Percentiles rank a stretch among this genome's conserved stretches.
Evolutionary conservation across 1,284 basidiomycete genomes (phyloP).

Genomic region (Rhodotorula sp.): DNA sequence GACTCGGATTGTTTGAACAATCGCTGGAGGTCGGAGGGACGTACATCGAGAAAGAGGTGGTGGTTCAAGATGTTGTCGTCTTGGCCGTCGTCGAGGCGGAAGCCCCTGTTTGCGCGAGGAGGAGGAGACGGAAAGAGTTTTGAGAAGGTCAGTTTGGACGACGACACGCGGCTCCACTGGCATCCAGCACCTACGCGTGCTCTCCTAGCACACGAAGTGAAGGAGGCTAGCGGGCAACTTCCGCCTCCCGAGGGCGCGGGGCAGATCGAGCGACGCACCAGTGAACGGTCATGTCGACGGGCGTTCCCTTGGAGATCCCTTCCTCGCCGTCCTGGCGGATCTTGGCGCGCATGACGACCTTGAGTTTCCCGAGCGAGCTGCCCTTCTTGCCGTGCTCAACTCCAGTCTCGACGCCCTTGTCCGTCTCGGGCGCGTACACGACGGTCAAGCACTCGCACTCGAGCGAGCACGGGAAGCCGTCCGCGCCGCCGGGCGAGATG

Average conservation of each 20-base stretch:
- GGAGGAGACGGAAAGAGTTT: too few species aligned
- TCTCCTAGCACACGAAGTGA: too few species aligned
- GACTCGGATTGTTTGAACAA: too few species aligned
- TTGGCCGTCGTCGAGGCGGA: constrained; percentile 29
- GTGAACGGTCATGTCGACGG: constrained; percentile 38
- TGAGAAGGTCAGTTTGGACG: background rate
- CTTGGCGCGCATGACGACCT: constrained; percentile 34
- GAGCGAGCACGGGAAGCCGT: constrained; percentile 36
- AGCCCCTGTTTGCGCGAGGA: constrained; percentile 18
- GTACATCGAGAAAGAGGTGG: constrained; percentile 33
- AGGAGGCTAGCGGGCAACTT: too few species aligned
- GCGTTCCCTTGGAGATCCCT: constrained; percentile 24
- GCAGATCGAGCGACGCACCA: constrained; percentile 18
- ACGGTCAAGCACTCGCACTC: constrained; percentile 26
- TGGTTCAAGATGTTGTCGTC: constrained; percentile 22
- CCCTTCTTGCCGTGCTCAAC: constrained; percentile 4
- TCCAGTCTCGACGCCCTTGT: background rate
- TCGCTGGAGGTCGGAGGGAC: background rate
- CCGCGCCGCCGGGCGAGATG: constrained; percentile 28
- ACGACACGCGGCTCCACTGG: background rate
- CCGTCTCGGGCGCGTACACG: constrained; percentile 4
- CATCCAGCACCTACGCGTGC: too few species aligned
- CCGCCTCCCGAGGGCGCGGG: too few species aligned
- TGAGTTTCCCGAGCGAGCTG: constrained; percentile 8
- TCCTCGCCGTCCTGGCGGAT: constrained; percentile 30